Percentiles rank a stretch among this genome's conserved stretches.
Conservation (phyloP, 305 asterid genomes). For the Fraxinus velutina region DNA sequence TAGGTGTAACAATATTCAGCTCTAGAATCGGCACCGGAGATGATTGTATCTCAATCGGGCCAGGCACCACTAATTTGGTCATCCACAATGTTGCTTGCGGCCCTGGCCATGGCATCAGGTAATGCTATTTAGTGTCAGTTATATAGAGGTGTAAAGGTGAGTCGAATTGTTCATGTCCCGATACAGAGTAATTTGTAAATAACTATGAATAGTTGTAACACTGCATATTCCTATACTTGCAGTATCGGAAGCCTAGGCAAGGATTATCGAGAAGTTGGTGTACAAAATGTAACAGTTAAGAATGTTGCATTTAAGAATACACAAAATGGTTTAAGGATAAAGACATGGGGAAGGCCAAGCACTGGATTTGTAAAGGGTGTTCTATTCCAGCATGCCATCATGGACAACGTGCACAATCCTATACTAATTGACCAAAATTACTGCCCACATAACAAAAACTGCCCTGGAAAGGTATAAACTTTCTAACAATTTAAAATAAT, state of each 20-base stretch:
- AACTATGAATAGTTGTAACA: background rate
- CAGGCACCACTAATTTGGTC: constrained; percentile 49
- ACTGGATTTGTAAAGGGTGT: constrained; percentile 52
- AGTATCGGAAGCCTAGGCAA: constrained; percentile 71
- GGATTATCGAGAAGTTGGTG: constrained; percentile 48
- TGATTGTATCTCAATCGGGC: constrained; percentile 68
- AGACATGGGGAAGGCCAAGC: constrained; percentile 70
- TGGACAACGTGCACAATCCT: constrained; percentile 56
- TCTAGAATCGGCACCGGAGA: constrained; percentile 52
- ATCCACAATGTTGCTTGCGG: constrained; percentile 49
- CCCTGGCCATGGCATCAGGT: constrained; percentile 79
- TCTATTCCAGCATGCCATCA: constrained; percentile 34
- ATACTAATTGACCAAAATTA: constrained; percentile 69
- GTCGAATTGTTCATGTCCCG: background rate
- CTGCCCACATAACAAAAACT: constrained; percentile 41
- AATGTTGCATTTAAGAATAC: constrained; percentile 34
- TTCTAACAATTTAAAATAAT: background rate
- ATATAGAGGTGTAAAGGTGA: background rate
- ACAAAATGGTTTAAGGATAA: constrained; percentile 58
- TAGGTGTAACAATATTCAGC: constrained; percentile 22
- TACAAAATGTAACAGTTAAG: constrained; percentile 52
- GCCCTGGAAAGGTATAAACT: constrained; percentile 48
- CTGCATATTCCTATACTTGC: background rate
- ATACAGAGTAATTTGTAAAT: background rate
- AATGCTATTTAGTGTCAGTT: background rate